A percentile compares a stretch with the other conserved stretches of the same genome.
phyloP scores from a whole-genome alignment of 2,329 filamentous ascomycete species.

The Beauveria brongniartii region DNA sequence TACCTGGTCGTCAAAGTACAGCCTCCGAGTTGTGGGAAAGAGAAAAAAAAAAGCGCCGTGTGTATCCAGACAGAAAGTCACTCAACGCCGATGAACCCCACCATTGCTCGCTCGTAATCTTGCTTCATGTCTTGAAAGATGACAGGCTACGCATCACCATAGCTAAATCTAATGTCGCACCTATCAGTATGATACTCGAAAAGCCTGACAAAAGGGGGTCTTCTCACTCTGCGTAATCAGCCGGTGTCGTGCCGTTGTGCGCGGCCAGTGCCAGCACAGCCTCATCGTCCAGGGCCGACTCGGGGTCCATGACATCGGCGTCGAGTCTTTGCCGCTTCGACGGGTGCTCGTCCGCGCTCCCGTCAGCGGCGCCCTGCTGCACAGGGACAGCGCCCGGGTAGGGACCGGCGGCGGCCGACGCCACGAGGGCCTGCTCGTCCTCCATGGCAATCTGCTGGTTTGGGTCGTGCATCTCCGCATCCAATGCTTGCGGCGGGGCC shows the following conservation, averaged over 20 bases:
- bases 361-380: not conserved
- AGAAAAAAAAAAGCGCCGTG: not conserved
- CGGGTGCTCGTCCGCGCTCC: slow-evolving; percentile 22
- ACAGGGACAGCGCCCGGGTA: not conserved
- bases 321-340: slow-evolving; percentile 35
- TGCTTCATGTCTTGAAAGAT: not conserved
- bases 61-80: not conserved
- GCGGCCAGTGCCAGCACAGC: slow-evolving; percentile 40
- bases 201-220: not conserved
- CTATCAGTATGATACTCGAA: slow-evolving; percentile 9
- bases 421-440: slow-evolving; percentile 2
- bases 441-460: slow-evolving; percentile 3
- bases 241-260: slow-evolving; percentile 32
- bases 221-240: slow-evolving; percentile 36
- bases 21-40: not conserved
- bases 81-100: not conserved
- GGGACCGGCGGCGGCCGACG: not conserved
- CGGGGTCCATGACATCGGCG: slow-evolving; percentile 23
- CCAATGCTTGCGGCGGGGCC: not conserved
- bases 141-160: slow-evolving; percentile 29
- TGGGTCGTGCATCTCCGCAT: not conserved
- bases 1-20: not conserved
- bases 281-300: slow-evolving; percentile 36
- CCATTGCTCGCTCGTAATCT: not conserved
- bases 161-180: slow-evolving; percentile 26